Base-by-base conservation (phyloP, 306 rosid species). In the Vigna nakashimae region DNA sequence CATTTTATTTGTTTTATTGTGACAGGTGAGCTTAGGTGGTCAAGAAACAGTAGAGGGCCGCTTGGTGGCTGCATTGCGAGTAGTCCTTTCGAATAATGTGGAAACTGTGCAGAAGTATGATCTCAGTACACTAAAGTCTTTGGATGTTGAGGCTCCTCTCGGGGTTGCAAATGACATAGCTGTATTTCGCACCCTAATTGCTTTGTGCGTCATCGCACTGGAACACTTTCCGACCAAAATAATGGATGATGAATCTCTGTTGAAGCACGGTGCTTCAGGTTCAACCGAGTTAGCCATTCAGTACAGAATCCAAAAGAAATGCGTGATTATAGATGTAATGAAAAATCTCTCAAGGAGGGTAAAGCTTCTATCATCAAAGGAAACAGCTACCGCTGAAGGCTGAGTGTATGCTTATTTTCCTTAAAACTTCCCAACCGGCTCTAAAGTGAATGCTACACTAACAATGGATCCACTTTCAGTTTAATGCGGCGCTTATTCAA, bases 201-300 rank as follows among this genome's bases (percentile, higher is more conserved):
- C 92, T 1, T 74, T 95, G 11, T 95, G 98, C 71, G 91, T 87
- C 83, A 91, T 95, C 81, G 99, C 98, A 64, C 82, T 95, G 16
- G 90, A 85, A 67, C 97, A 95, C 82, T 95, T 95, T 80, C 98
- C 99, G 17, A 91, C 98, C 72, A 86, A 92, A 87, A 86, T 91
- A 85, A 85, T 88, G 90, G 99, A 95, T 73, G 99, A 92, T 20
- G 93, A 92, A 79, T 52, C 90, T 42, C 65, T 91, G 24, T 76
- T 95, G 88, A 87, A 83, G 72, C 80, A 81, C 74, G 89, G 87
- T 18, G 88, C 78, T 56, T 83, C 90, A 7, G 89, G 83, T 79
- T 83, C 97, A 72, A 83, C 91, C 0, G 88, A 89, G 80, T 82
- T 92, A 76, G 93, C 97, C 43, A 74, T 91, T 84, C 88, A 85